A percentile compares a stretch with the other conserved stretches of the same genome.
These are phyloP conservation scores for Colletotrichum sp. DNA, from an alignment of 2,329 filamentous ascomycete species.

Conservation along the genomic window DNA sequence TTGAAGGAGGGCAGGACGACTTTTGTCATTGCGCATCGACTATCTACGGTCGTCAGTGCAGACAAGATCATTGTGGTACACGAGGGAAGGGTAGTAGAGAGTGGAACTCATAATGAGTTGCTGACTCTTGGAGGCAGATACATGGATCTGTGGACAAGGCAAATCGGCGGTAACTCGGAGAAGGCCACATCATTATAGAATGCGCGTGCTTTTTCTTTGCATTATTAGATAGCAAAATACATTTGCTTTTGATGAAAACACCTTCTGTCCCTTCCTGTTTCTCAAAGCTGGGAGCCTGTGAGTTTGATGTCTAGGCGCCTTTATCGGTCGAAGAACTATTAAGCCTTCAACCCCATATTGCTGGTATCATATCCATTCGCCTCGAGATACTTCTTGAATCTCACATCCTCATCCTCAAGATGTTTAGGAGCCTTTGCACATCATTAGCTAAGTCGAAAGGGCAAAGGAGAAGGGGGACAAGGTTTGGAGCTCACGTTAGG, in stretches of 20 bases:
- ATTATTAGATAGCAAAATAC: not conserved
- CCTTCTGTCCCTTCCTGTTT: not conserved
- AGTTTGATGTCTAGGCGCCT: not conserved
- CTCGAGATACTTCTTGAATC: constrained; percentile 24
- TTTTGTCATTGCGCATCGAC: constrained; percentile 10
- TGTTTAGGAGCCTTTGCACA: constrained; percentile 19
- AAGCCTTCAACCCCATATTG: constrained; percentile 21
- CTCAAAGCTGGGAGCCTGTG: not conserved
- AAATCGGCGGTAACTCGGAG: constrained; percentile 27
- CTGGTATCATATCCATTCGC: constrained; percentile 24
- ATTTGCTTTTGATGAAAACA: not conserved
- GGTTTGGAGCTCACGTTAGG: constrained; percentile 17
- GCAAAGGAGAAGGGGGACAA: accelerated
- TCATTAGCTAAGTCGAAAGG: not conserved
- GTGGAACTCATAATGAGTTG: constrained; percentile 35
- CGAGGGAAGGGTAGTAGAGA: not conserved
- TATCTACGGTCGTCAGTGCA: constrained; percentile 3
- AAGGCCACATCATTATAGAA: not conserved
- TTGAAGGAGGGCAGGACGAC: constrained; percentile 49
- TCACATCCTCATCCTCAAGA: constrained; percentile 25
- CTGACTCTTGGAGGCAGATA: constrained; percentile 54
- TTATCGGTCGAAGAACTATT: accelerated
- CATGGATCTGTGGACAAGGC: constrained; percentile 55
- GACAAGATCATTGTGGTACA: not conserved
- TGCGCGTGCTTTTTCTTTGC: not conserved